Percentiles rank a stretch among this genome's conserved stretches.
Conservation (phyloP, 441 rosid genomes). For the Populus hybrid region DNA sequence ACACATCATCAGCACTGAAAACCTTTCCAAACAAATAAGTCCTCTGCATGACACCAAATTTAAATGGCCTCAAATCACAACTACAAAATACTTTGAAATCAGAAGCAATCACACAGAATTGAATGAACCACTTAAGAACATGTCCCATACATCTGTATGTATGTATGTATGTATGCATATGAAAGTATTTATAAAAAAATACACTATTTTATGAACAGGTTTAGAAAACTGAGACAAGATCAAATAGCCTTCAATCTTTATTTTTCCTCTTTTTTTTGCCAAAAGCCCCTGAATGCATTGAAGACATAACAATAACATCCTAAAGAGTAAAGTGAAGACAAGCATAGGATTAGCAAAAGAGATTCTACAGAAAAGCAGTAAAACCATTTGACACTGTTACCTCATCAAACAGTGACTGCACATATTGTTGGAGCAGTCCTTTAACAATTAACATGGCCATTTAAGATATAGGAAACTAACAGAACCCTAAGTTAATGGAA, state of each 20-base stretch:
- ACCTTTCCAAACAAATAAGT: constrained; percentile 6
- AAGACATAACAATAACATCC: not conserved
- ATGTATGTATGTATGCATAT: not conserved
- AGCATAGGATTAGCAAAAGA: not conserved
- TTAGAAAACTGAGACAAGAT: constrained; percentile 11
- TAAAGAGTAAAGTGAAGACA: constrained; percentile 3
- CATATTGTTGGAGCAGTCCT: constrained; percentile 40
- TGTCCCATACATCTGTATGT: not conserved
- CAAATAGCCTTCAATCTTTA: not conserved
- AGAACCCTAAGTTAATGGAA: constrained; percentile 14
- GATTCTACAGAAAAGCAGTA: not conserved
- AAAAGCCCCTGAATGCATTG: not conserved
- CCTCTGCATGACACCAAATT: constrained; percentile 1
- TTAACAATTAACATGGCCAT: constrained; percentile 48
- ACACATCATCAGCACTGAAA: not conserved
- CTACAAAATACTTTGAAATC: not conserved
- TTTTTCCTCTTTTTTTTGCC: not conserved
- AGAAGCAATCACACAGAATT: not conserved
- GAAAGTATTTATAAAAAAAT: not conserved
- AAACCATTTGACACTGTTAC: constrained; percentile 25
- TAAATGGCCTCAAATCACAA: not conserved
- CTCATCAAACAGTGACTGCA: constrained; percentile 45
- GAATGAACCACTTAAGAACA: not conserved
- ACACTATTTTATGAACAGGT: not conserved
- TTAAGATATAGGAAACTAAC: constrained; percentile 12